Evolutionary conservation across 257 asterid genomes (phyloP).

Genomic region (Solanum clarkiae): DNA sequence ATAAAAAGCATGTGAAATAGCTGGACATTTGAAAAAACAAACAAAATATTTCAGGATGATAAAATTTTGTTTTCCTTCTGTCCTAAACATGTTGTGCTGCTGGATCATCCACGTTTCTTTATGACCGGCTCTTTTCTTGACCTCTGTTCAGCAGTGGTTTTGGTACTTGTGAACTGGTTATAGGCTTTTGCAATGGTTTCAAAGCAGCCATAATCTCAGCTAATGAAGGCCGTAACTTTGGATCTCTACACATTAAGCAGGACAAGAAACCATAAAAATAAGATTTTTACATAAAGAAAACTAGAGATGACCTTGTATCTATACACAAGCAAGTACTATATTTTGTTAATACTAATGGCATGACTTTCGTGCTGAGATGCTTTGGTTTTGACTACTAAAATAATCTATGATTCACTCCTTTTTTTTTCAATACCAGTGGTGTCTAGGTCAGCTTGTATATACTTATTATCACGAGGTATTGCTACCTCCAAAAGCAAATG

Average conservation of each 20-base stretch:
- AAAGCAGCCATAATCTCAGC: constrained; percentile 80
- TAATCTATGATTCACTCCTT: background rate
- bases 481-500: background rate
- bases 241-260: constrained; percentile 39
- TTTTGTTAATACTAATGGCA: background rate
- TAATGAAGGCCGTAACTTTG: constrained; percentile 73
- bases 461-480: background rate
- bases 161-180: constrained; percentile 35
- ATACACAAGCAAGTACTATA: background rate
- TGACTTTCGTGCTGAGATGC: background rate
- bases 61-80: background rate
- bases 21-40: no score
- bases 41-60: background rate
- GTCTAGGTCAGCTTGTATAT: background rate
- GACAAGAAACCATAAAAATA: background rate
- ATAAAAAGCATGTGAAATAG: no score
- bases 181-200: constrained; percentile 77
- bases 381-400: background rate
- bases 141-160: constrained; percentile 24
- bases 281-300: background rate
- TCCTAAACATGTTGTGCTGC: constrained; percentile 18
- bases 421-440: background rate
- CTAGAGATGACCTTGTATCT: background rate
- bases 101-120: constrained; percentile 12
- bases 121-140: constrained; percentile 31